Evolutionary conservation across 495 filamentous ascomycete species (phyloP), one percentile per base, ranked within the genome.

Genomic region (Aspergillus sclerotiicarbonarius): DNA sequence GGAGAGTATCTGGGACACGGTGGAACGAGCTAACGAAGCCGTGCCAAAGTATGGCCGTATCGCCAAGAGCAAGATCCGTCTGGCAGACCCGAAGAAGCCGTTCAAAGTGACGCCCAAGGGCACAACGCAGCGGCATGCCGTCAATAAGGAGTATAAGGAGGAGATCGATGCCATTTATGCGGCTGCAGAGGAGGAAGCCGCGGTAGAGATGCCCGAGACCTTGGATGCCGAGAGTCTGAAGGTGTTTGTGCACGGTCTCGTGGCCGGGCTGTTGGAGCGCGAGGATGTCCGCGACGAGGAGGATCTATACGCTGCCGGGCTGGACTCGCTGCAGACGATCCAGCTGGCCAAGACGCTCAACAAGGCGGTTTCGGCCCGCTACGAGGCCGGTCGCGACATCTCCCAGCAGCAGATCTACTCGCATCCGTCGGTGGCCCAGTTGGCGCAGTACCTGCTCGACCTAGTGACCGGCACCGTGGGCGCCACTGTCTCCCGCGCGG

Each of bases 31-130:
- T 0, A 85, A 85, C 59, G 50, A 63, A 4, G 49, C 39, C 2
- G 67, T 67, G 3, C 65, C 73, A 1, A 69, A 67, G 0, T 72
- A 82, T 63, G 80, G 71, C 5, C 70, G 67, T 4, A 63, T 84
- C 6, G 35, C 52, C 39, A 57, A 60, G 12, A 59, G 54, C 52
- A 64, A 61, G 45, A 65, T 73, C 32, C 44, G 49, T 13, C 53
- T 88, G 8, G 67, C 79, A 1, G 60, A 69, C 0, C 71, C 70
- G 0, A 64, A 71, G 12, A 84, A 81, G 56, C 82, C 83, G 0
- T 81, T 87, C 60, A 62, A 73, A 4, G 56, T 50, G 6, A 77
- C 84, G 4, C 74, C 72, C 0, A 87, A 89, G 67, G 85, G 84
- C 0, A 83, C 80, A 1, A 67, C 85, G 2, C 75, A 81, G 62